Evolutionary conservation across 352 stramenopile species (phyloP).

Genomic region (Albugo laibachii): DNA sequence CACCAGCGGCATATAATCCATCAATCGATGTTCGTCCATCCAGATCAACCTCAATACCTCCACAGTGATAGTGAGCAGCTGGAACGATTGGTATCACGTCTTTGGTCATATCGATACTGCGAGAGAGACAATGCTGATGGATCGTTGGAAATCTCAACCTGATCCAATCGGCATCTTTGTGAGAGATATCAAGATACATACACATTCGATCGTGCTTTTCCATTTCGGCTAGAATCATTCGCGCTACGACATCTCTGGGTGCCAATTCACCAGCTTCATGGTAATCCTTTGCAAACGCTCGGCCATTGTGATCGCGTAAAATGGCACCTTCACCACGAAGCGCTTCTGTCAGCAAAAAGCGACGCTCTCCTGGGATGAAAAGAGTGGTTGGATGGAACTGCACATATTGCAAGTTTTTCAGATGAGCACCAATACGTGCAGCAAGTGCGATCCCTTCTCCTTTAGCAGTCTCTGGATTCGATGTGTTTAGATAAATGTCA

Average conservation of each 20-base stretch:
- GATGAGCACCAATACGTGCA: constrained; percentile 34
- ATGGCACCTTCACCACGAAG: constrained; percentile 84
- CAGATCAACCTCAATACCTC: constrained; percentile 80
- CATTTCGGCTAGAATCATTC: constrained; percentile 83
- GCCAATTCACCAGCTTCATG: constrained; percentile 84
- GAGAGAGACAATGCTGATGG: constrained; percentile 49
- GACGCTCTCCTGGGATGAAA: constrained; percentile 74
- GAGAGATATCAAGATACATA: constrained; percentile 86
- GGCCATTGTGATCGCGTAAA: constrained; percentile 49
- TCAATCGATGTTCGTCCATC: constrained; percentile 61
- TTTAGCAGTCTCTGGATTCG: constrained; percentile 74
- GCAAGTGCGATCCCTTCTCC: constrained; percentile 66
- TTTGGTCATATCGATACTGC: constrained; percentile 84
- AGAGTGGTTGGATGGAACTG: constrained; percentile 93
- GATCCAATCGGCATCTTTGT: constrained; percentile 76
- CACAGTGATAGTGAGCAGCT: constrained; percentile 89
- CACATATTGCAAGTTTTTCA: constrained; percentile 90
- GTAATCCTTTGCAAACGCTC: constrained; percentile 84
- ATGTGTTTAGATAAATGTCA: constrained; percentile 90
- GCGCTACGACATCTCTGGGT: constrained; percentile 84
- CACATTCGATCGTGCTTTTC: constrained; percentile 60
- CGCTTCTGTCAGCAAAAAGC: constrained; percentile 87
- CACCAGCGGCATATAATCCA: constrained; percentile 80
- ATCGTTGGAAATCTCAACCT: constrained; percentile 75
- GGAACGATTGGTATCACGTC: constrained; percentile 81